These are phyloP conservation scores for Priceomyces haplophilus DNA, from an alignment of 805 yeast species.

Conservation along the genomic window DNA sequence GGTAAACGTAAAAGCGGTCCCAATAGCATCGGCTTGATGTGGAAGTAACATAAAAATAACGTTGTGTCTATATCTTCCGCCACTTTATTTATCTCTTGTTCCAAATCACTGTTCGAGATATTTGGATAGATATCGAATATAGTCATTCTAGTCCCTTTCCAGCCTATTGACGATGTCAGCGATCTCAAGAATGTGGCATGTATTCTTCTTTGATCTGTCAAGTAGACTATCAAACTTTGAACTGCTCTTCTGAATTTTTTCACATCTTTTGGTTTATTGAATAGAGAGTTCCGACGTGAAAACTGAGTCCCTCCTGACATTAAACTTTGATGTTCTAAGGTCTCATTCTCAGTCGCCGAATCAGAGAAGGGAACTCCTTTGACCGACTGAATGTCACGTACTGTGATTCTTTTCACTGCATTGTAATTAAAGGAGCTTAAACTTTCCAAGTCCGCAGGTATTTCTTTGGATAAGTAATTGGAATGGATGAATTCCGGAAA, in stretches of 20 bases:
- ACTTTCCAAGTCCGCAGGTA: background rate
- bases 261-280: conserved; percentile 19
- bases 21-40: conserved; percentile 66
- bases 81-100: conserved; percentile 22
- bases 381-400: conserved; percentile 15
- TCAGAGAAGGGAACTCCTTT: conserved; percentile 9
- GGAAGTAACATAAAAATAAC: conserved; percentile 68
- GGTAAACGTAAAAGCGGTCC: conserved; percentile 78
- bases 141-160: conserved; percentile 47
- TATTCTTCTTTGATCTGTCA: conserved; percentile 54
- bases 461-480: conserved; percentile 22
- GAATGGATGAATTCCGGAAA: conserved; percentile 33
- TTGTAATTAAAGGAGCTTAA: conserved; percentile 6
- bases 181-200: conserved; percentile 38
- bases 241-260: conserved; percentile 33
- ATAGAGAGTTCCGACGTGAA: background rate
- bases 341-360: conserved; percentile 9
- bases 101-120: conserved; percentile 17
- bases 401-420: conserved; percentile 17
- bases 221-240: conserved; percentile 41
- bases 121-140: conserved; percentile 41
- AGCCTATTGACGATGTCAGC: conserved; percentile 25
- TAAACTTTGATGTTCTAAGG: conserved; percentile 3
- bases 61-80: conserved; percentile 69
- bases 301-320: background rate